Evolutionary conservation across 2,329 filamentous ascomycete species (phyloP), one percentile per base, ranked within the genome.

Genomic region (Penicillium italicum): DNA sequence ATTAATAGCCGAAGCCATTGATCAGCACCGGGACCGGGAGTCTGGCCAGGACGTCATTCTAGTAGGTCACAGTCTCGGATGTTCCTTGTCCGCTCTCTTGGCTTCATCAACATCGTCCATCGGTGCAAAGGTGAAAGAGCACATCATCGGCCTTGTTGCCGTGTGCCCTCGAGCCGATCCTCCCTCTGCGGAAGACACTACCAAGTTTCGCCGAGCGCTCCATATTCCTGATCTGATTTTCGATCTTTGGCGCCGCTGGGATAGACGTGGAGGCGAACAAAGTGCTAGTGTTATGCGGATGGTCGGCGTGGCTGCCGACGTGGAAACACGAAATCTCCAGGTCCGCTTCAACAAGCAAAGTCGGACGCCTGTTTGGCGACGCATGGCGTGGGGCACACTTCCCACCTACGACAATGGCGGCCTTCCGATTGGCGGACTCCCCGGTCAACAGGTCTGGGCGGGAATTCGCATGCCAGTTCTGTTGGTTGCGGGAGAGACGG

Each of bases 41-140:
- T 76, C 79, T 18, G 79, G 77, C 1, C 91, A 96, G 71, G 83
- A 85, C 4, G 82, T 96, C 14, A 82, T 97, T 20, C 73, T 97
- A 30, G 84, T 97, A 56, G 91, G 87, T 1, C 94, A 99, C 69
- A 96, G 91, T 70, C 88, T 97, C 84, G 94, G 94, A 7, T 91
- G 89, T 56, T 89, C 89, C 3, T 77, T 97, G 20, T 85, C 87
- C 6, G 86, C 89, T 26, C 77, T 87, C 16, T 77, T 97, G 49
- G 87, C 90, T 10, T 86, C 84, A 0, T 76, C 79, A 2, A 74
- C 80, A 60, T 84, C 81, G 2, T 73, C 80, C 1, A 76, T 85
- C 56, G 76, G 73, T 22, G 77, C 78, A 26, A 70, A 76, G 1
- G 66, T 90, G n/a, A 78, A 82, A 31, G 73, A 85, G 10, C 79